phyloP scores from a whole-genome alignment of 208 protist species.

The Kentomonas sorsogonicus region DNA sequence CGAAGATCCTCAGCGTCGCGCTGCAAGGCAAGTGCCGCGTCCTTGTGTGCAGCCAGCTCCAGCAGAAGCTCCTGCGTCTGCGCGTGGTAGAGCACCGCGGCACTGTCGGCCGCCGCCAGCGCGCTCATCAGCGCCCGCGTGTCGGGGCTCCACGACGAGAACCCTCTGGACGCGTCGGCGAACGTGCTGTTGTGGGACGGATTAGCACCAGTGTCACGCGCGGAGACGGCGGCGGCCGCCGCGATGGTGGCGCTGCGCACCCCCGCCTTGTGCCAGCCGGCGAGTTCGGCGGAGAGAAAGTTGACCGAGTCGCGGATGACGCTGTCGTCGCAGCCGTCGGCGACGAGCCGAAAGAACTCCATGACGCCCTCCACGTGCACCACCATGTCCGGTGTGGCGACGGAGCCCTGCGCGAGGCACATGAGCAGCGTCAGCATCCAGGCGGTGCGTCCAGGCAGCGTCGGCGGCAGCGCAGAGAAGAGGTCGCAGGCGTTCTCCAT shows the following conservation, averaged over 20 bases:
- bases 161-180: background rate
- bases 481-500: background rate
- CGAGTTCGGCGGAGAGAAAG: no score
- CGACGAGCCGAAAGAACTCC: slow-evolving; percentile 24
- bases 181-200: background rate
- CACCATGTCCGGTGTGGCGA: background rate
- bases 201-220: background rate
- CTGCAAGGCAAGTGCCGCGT: slow-evolving; percentile 25
- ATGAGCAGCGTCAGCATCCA: slow-evolving; percentile 45
- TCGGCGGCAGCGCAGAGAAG: slow-evolving; percentile 44
- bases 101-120: slow-evolving; percentile 58
- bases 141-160: background rate
- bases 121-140: slow-evolving; percentile 37
- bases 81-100: slow-evolving; percentile 60
- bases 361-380: background rate
- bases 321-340: slow-evolving; percentile 26
- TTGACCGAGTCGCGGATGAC: slow-evolving; percentile 35
- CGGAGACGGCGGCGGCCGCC: background rate
- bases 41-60: slow-evolving; percentile 57
- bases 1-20: slow-evolving; percentile 31
- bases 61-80: slow-evolving; percentile 54
- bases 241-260: background rate
- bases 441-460: slow-evolving; percentile 47
- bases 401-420: no score
- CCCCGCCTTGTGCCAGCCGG: no score